Evolutionary conservation across 441 rosid species (phyloP).

Genomic region (Geranium incanum): DNA sequence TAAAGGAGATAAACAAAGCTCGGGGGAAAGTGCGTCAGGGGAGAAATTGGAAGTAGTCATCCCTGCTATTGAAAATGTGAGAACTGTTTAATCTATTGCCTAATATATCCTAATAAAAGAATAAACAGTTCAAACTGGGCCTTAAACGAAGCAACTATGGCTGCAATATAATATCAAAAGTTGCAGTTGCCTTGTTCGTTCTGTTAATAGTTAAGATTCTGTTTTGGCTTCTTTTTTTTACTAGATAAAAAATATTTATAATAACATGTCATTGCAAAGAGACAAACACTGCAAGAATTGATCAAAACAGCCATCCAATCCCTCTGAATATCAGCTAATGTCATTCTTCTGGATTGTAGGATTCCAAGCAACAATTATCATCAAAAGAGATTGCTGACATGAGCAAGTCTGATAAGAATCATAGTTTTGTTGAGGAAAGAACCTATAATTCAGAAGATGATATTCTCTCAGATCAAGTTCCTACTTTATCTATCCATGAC

Average conservation of each 20-base stretch:
- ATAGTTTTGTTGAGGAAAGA: slow-evolving; percentile 41
- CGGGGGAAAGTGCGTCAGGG: slow-evolving; percentile 38
- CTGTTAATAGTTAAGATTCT: not conserved
- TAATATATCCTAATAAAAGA: not conserved
- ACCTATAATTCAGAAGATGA: slow-evolving; percentile 48
- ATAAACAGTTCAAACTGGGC: not conserved
- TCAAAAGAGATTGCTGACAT: slow-evolving; percentile 33
- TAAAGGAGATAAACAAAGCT: slow-evolving; percentile 45
- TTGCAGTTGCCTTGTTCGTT: slow-evolving; percentile 7
- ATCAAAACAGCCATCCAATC: not conserved
- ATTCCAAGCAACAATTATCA: slow-evolving; percentile 39
- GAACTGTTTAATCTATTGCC: slow-evolving; percentile 21
- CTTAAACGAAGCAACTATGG: not conserved
- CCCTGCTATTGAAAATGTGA: slow-evolving; percentile 37
- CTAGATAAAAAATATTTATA: not conserved
- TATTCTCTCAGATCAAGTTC: slow-evolving; percentile 62
- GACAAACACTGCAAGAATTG: not conserved
- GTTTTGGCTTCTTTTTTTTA: not conserved
- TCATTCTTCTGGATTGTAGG: slow-evolving; percentile 36
- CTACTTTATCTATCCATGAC: slow-evolving; percentile 62
- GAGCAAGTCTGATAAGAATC: slow-evolving; percentile 5
- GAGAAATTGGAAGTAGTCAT: slow-evolving; percentile 37
- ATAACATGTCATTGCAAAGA: not conserved
- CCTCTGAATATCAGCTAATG: not conserved
- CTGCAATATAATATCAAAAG: not conserved